Evolutionary conservation across 148 eudicot genomes (phyloP), one percentile per base, ranked within the genome.

Genomic region (Dianthus caryophyllus): DNA sequence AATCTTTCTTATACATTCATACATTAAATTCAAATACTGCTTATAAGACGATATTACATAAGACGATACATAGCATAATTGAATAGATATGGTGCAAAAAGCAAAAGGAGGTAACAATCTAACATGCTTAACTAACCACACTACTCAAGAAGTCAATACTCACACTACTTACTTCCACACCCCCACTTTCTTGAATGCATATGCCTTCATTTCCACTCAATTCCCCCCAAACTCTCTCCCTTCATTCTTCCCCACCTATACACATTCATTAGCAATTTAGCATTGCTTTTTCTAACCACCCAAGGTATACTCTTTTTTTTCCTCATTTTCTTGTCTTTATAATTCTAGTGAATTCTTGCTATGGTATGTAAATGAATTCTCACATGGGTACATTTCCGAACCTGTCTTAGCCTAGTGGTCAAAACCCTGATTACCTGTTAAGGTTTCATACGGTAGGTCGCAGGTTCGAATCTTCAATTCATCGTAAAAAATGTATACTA

Each of bases 161-260:
- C 38, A 33, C 38, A 52, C 5, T 38, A 26, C n/a, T 14, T 54
- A 46, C 54, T 29, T 66, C 14, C 66, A 25, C 27, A 4, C 44
- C 39, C 39, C 52, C 25, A 14, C 55, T 61, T 33, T n/a, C 63
- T 71, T 76, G 2, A 60, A 65, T 68, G 77, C 56, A 29, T 56
- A 7, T 65, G 51, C 68, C 77, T 78, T 73, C 67, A 65, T 43
- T 69, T 78, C 27, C 59, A 78, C 81, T 68, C 77, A 65, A 76
- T 66, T 31, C 46, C 64, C 77, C 24, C 43, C 65, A 58, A 66
- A 64, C n/a, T 24, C 56, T 54, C 17, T 33, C 38, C 15, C 1
- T 21, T 24, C 33, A 9, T 64, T 43, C 56, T 50, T 25, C 38
- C 38, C 7, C 3, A 33, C 3, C 38, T 33, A 2, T 7, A 33